Conservation (phyloP, 441 rosid species). For the Adansonia gregorii region DNA sequence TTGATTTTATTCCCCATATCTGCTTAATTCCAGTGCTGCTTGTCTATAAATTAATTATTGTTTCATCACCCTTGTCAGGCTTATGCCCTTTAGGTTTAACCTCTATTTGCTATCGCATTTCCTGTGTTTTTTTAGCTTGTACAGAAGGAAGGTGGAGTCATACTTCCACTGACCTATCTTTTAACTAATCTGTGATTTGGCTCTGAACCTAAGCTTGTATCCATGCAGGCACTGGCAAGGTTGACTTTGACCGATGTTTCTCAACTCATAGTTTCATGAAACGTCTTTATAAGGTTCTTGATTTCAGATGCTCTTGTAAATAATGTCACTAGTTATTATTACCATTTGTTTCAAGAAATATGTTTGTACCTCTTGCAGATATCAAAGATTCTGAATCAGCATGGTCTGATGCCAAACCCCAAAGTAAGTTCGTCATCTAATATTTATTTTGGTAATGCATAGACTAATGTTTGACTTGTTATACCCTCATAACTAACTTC, state of each 20-base stretch:
- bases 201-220: slow-evolving; percentile 22
- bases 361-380: slow-evolving; percentile 50
- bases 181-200: slow-evolving; percentile 6
- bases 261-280: slow-evolving; percentile 78
- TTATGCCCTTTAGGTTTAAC: background rate
- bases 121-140: background rate
- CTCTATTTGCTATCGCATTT: background rate
- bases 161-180: background rate
- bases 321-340: background rate
- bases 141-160: background rate
- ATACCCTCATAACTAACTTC: slow-evolving; percentile 12
- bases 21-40: slow-evolving; percentile 18
- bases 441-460: slow-evolving; percentile 2
- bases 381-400: slow-evolving; percentile 83
- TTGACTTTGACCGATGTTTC: slow-evolving; percentile 81
- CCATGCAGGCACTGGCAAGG: slow-evolving; percentile 74
- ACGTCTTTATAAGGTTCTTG: slow-evolving; percentile 73
- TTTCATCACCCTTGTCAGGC: background rate
- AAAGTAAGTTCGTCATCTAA: slow-evolving; percentile 59
- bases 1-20: background rate
- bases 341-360: background rate
- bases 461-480: slow-evolving; percentile 14
- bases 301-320: slow-evolving; percentile 21
- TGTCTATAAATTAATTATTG: slow-evolving; percentile 12
- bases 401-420: slow-evolving; percentile 87